Conservation (phyloP, 176 grass and related monocot genomes). For the Phoenix dactylifera region DNA sequence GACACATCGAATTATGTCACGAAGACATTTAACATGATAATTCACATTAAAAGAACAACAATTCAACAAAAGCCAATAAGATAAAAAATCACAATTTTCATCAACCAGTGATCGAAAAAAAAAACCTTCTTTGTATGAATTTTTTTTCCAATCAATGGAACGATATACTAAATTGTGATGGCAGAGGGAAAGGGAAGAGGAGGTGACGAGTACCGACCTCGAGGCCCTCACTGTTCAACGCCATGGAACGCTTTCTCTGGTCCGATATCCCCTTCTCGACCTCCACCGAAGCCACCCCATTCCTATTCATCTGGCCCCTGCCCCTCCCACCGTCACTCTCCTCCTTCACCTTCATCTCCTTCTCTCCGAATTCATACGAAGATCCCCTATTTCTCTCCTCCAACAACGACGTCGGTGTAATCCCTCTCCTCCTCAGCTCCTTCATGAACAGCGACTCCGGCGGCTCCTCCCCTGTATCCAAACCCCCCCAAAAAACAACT, state of each 20-base stretch:
- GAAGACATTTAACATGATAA: too few relatives aligned
- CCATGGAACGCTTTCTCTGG: conserved; percentile 64
- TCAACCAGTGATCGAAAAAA: too few relatives aligned
- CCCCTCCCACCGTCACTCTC: background rate
- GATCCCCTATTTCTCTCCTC: conserved; percentile 23
- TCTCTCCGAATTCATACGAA: background rate
- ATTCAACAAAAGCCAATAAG: too few relatives aligned
- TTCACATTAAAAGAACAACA: too few relatives aligned
- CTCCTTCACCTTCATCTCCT: conserved; percentile 20
- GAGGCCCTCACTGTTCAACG: conserved; percentile 79
- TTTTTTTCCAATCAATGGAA: too few relatives aligned
- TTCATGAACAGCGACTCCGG: conserved; percentile 76
- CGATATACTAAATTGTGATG: too few relatives aligned
- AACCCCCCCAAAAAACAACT: too few relatives aligned
- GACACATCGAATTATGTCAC: too few relatives aligned
- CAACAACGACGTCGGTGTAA: conserved; percentile 37
- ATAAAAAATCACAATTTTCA: too few relatives aligned
- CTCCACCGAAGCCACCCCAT: conserved; percentile 36
- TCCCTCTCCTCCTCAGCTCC: conserved; percentile 68
- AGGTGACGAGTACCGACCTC: conserved; percentile 34
- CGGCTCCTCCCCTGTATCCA: conserved; percentile 30
- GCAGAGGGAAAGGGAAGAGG: background rate
- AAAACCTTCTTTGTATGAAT: too few relatives aligned
- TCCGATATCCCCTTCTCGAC: conserved; percentile 34
- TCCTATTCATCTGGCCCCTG: conserved; percentile 16